phyloP scores from a whole-genome alignment of 257 asterid species.

The Craterostigma plantagineum region DNA sequence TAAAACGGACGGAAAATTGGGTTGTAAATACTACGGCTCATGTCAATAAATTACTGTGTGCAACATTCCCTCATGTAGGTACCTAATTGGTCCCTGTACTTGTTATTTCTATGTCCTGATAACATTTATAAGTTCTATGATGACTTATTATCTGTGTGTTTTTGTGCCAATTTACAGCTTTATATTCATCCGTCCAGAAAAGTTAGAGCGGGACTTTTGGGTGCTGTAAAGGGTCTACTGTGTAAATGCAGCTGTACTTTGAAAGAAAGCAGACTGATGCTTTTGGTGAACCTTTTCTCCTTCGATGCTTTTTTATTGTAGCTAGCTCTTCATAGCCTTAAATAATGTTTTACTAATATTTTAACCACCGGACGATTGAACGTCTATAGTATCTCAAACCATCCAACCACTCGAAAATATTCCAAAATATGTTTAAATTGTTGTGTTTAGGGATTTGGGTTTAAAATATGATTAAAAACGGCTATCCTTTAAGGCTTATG shows the following conservation, averaged over 20 bases:
- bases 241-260: constrained; percentile 45
- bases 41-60: constrained; percentile 57
- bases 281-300: constrained; percentile 54
- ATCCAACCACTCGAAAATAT: too few species aligned
- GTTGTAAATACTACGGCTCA: constrained; percentile 39
- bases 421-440: too few species aligned
- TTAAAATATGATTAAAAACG: too few species aligned
- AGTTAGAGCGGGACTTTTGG: constrained; percentile 54
- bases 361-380: too few species aligned
- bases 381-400: too few species aligned
- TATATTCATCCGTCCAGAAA: constrained; percentile 61
- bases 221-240: constrained; percentile 44
- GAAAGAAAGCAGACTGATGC: constrained; percentile 68
- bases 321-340: background rate
- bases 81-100: constrained; percentile 8
- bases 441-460: too few species aligned
- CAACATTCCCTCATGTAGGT: constrained; percentile 84
- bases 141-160: background rate
- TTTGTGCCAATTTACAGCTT: constrained; percentile 30
- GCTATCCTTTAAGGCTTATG: too few species aligned
- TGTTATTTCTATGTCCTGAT: background rate
- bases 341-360: too few species aligned
- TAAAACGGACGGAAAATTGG: constrained; percentile 64
- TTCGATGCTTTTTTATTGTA: background rate
- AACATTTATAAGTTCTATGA: background rate